Evolutionary conservation across 305 asterid species (phyloP).

Genomic region (Caryopteris hybrid): DNA sequence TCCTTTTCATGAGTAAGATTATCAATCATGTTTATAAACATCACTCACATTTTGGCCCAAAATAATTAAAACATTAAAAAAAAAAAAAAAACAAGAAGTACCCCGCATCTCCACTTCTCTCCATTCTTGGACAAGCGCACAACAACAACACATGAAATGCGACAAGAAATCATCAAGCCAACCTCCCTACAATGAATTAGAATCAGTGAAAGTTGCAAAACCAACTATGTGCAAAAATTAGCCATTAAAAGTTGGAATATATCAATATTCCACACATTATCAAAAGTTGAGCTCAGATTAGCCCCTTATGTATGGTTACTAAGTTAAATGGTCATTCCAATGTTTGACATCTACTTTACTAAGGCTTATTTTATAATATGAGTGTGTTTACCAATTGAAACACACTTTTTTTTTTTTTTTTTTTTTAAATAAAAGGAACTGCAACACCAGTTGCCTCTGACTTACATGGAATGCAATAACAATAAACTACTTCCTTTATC

Average conservation of each 20-base stretch:
- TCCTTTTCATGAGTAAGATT: neutral
- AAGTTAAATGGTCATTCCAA: neutral
- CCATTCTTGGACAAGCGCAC: conserved; percentile 57
- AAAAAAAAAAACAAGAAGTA: neutral
- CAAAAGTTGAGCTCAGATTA: neutral
- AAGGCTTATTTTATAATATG: neutral
- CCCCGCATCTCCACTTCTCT: conserved; percentile 49
- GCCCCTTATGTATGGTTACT: neutral
- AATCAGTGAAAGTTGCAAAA: neutral
- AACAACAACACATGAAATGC: conserved; percentile 50
- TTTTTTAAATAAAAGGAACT: no score
- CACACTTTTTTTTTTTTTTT: no score
- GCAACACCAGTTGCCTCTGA: neutral
- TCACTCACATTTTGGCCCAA: neutral
- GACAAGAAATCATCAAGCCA: conserved; percentile 51
- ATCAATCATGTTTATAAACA: neutral
- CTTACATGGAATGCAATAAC: neutral
- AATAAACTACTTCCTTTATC: no score
- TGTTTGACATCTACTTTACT: neutral
- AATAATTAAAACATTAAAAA: no score
- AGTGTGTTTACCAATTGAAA: neutral
- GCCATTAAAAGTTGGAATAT: neutral
- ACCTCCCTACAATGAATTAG: conserved; percentile 41
- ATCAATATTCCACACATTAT: neutral
- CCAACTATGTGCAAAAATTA: neutral